Conservation (phyloP, 2,329 filamentous ascomycete genomes). For the Colletotrichum costaricense region DNA sequence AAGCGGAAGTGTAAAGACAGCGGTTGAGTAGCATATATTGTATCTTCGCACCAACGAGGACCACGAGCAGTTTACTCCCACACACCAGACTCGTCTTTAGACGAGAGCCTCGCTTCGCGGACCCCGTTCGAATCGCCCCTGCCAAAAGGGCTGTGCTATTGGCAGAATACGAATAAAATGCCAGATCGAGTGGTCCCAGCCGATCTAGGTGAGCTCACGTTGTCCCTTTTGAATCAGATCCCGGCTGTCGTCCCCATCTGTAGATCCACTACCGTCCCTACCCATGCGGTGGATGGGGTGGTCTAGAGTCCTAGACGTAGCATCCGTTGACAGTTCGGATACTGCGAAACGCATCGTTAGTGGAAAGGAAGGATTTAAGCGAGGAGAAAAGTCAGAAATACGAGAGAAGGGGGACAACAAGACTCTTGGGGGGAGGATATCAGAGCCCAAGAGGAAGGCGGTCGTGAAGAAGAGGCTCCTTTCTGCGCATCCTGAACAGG, state of each 20-base stretch:
- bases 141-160: constrained; percentile 2
- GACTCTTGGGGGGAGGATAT: neutral
- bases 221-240: constrained; percentile 17
- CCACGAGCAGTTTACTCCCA: neutral
- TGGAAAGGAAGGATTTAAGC: neutral
- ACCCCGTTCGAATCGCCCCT: constrained; percentile 1
- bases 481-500: neutral
- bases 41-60: neutral
- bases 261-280: constrained; percentile 18
- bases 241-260: neutral
- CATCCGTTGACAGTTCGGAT: neutral
- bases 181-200: constrained; percentile 21
- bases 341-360: neutral
- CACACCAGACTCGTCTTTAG: neutral
- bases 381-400: neutral
- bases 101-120: neutral
- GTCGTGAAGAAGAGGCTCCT: neutral
- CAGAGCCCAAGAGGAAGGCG: neutral
- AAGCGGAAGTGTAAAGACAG: neutral
- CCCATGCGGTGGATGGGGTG: constrained; percentile 5
- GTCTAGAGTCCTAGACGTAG: neutral
- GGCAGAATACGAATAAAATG: constrained; percentile 6
- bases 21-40: neutral
- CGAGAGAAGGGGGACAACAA: neutral
- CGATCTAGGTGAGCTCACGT: constrained; percentile 1